A percentile compares a stretch with the other conserved stretches of the same genome.
These are phyloP conservation scores for Mallotus nudiflorus DNA, from an alignment of 345 rosid species.

Conservation along the genomic window DNA sequence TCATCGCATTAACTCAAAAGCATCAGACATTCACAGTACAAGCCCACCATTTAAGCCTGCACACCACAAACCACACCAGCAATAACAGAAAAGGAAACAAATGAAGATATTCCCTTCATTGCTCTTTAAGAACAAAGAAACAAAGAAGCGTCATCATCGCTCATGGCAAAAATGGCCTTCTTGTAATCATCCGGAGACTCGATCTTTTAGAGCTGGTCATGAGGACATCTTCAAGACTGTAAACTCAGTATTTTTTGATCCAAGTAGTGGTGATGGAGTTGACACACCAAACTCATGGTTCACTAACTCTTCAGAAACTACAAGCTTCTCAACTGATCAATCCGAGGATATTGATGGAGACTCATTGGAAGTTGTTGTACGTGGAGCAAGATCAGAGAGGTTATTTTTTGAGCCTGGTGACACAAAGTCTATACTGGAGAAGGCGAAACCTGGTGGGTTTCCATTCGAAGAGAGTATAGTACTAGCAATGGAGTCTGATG, in stretches of 20 bases:
- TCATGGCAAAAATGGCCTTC: slow-evolving; percentile 50
- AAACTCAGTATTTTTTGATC: slow-evolving; percentile 60
- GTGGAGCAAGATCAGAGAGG: slow-evolving; percentile 57
- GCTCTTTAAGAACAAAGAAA: slow-evolving; percentile 41
- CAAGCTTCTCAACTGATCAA: slow-evolving; percentile 31
- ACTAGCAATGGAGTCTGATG: slow-evolving; percentile 69
- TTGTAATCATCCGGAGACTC: slow-evolving; percentile 61
- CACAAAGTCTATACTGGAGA: slow-evolving; percentile 67
- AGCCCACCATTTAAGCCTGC: no score
- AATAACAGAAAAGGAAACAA: slow-evolving; percentile 25
- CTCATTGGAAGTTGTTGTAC: slow-evolving; percentile 54
- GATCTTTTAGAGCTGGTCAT: slow-evolving; percentile 47
- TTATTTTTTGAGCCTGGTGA: slow-evolving; percentile 66
- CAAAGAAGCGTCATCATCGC: neutral
- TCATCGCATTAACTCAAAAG: slow-evolving; percentile 12
- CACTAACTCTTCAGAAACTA: slow-evolving; percentile 45
- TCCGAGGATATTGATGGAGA: slow-evolving; percentile 19
- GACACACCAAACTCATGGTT: slow-evolving; percentile 45
- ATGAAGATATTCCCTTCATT: slow-evolving; percentile 50
- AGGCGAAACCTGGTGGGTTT: slow-evolving; percentile 30
- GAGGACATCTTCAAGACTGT: slow-evolving; percentile 70
- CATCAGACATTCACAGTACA: neutral
- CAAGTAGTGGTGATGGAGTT: slow-evolving; percentile 9
- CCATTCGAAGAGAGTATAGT: slow-evolving; percentile 58
- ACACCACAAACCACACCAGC: neutral